A percentile compares a stretch with the other conserved stretches of the same genome.
Evolutionary conservation across 768 basidiomycete species (phyloP).

Genomic region (Amanita subjunquillea): DNA sequence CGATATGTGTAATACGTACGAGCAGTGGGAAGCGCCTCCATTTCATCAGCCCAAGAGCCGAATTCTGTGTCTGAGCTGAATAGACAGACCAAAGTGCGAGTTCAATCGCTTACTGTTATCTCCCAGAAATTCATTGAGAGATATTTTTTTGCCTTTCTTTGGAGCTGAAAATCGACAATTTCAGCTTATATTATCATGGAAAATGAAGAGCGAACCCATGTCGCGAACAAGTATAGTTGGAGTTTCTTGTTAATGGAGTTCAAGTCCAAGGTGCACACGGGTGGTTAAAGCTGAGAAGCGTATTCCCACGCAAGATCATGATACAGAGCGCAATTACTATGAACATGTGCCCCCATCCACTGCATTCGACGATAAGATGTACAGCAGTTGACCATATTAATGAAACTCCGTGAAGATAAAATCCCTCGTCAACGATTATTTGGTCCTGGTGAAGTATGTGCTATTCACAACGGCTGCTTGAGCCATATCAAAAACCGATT

Average conservation of each 20-base stretch:
- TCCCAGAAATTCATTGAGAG: constrained; percentile 86
- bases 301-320: background rate
- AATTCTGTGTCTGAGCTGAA: constrained; percentile 36
- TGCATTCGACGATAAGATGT: too few species aligned
- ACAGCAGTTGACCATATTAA: background rate
- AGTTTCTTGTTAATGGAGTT: background rate
- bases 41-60: constrained; percentile 98
- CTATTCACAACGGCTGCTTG: constrained; percentile 84
- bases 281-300: background rate
- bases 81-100: constrained; percentile 8
- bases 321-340: too few species aligned
- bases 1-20: constrained; percentile 46
- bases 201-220: constrained; percentile 1
- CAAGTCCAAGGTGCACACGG: background rate
- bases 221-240: background rate
- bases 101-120: constrained; percentile 55
- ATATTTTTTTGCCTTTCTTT: constrained; percentile 88
- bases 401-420: background rate
- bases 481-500: constrained; percentile 79
- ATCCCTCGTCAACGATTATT: background rate
- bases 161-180: constrained; percentile 46
- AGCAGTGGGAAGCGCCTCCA: constrained; percentile 87
- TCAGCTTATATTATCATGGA: background rate
- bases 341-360: too few species aligned
- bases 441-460: constrained; percentile 58